Conservation (phyloP, 2,329 filamentous ascomycete genomes). For the Colletotrichum sidae region DNA sequence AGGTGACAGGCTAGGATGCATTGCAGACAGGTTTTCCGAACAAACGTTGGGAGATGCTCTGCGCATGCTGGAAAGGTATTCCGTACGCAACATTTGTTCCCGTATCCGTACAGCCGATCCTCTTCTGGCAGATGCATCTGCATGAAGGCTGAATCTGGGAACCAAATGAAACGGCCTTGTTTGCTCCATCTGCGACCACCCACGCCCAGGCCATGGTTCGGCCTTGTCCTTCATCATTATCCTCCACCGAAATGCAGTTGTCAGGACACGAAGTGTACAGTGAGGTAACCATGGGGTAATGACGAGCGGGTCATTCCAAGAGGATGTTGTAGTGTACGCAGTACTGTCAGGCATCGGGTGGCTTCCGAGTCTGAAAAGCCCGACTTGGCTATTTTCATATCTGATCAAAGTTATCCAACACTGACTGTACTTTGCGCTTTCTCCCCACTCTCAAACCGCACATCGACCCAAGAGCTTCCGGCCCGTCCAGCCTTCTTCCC, state of each 20-base stretch:
- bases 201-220: neutral
- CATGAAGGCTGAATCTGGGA: slow-evolving; percentile 25
- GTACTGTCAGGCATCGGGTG: neutral
- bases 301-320: too few relatives aligned
- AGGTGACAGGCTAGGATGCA: slow-evolving; percentile 5
- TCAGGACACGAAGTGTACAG: too few relatives aligned
- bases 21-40: neutral
- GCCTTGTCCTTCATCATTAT: slow-evolving; percentile 2
- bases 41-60: neutral
- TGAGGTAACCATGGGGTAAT: too few relatives aligned
- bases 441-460: neutral
- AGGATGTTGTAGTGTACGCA: too few relatives aligned
- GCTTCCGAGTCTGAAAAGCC: too few relatives aligned
- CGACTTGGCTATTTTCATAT: neutral
- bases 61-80: too few relatives aligned
- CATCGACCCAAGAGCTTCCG: too few relatives aligned
- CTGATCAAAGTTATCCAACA: too few relatives aligned
- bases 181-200: slow-evolving; percentile 13
- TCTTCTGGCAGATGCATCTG: slow-evolving; percentile 17
- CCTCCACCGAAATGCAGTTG: neutral
- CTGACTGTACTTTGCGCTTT: too few relatives aligned
- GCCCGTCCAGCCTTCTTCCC: too few relatives aligned
- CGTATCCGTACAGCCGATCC: neutral
- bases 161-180: slow-evolving; percentile 17
- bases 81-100: too few relatives aligned